Conservation (phyloP, 345 rosid genomes). For the Eucalyptus pauciflora region DNA sequence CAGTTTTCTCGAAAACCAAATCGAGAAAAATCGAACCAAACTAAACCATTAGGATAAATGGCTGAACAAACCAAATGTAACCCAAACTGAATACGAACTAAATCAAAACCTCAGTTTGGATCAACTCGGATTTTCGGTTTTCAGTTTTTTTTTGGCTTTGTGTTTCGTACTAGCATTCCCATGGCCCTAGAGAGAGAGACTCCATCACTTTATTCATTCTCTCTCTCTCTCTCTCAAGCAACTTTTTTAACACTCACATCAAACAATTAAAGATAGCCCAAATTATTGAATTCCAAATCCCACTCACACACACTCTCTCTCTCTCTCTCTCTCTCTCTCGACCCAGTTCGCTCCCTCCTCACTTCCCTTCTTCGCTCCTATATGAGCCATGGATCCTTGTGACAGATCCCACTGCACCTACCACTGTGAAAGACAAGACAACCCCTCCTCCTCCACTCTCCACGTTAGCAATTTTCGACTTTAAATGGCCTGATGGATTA, state of each 20-base stretch:
- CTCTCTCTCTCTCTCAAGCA: not conserved
- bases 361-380: not conserved
- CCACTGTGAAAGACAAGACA: not conserved
- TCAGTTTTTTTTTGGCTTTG: not conserved
- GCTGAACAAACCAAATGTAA: too few species aligned
- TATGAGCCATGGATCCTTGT: not conserved
- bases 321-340: not conserved
- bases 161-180: not conserved
- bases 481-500: fast-evolving
- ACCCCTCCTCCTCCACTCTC: too few species aligned
- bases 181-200: not conserved
- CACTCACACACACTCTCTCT: not conserved
- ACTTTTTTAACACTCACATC: not conserved
- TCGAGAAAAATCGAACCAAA: too few species aligned
- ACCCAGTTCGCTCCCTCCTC: not conserved
- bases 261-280: not conserved
- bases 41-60: too few species aligned
- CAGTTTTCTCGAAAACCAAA: too few species aligned
- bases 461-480: too few species aligned
- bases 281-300: not conserved
- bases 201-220: not conserved
- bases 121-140: too few species aligned
- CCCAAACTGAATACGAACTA: too few species aligned
- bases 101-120: too few species aligned
- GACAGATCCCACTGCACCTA: not conserved